A percentile compares a stretch with the other conserved stretches of the same genome.
These are phyloP conservation scores for Ballota nigra DNA, from an alignment of 257 asterid species.

Conservation along the genomic window DNA sequence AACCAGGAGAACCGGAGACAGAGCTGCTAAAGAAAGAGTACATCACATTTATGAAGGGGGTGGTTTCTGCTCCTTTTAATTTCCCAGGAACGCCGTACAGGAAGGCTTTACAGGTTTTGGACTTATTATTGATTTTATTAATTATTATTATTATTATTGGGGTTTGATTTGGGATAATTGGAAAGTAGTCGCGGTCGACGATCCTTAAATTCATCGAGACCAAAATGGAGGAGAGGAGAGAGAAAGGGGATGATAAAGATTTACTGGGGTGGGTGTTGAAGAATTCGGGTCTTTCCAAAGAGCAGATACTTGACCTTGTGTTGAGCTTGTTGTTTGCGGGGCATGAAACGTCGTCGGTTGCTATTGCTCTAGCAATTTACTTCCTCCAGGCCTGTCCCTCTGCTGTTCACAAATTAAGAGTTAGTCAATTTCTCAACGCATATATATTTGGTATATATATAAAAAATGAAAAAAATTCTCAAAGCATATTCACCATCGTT, in stretches of 20 bases:
- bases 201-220: slow-evolving; percentile 68
- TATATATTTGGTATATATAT: too few species aligned
- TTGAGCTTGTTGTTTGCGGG: slow-evolving; percentile 87
- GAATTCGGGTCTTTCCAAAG: slow-evolving; percentile 71
- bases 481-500: too few species aligned
- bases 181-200: slow-evolving; percentile 65
- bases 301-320: slow-evolving; percentile 79
- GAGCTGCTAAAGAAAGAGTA: slow-evolving; percentile 76
- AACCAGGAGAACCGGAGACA: slow-evolving; percentile 74
- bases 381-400: slow-evolving; percentile 66
- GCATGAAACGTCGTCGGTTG: slow-evolving; percentile 86
- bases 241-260: slow-evolving; percentile 48
- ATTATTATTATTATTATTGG: too few species aligned
- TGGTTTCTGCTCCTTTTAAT: slow-evolving; percentile 86
- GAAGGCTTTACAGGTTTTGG: slow-evolving; percentile 44
- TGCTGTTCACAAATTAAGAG: slow-evolving; percentile 47
- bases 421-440: background rate
- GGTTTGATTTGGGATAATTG: background rate
- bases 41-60: slow-evolving; percentile 94
- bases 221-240: slow-evolving; percentile 72
- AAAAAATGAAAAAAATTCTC: too few species aligned
- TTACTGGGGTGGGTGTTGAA: slow-evolving; percentile 84
- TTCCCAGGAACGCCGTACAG: slow-evolving; percentile 96
- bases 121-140: background rate
- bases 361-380: slow-evolving; percentile 75